These are phyloP conservation scores for Fusarium domesticum DNA, from an alignment of 2,329 filamentous ascomycete species.

Conservation along the genomic window DNA sequence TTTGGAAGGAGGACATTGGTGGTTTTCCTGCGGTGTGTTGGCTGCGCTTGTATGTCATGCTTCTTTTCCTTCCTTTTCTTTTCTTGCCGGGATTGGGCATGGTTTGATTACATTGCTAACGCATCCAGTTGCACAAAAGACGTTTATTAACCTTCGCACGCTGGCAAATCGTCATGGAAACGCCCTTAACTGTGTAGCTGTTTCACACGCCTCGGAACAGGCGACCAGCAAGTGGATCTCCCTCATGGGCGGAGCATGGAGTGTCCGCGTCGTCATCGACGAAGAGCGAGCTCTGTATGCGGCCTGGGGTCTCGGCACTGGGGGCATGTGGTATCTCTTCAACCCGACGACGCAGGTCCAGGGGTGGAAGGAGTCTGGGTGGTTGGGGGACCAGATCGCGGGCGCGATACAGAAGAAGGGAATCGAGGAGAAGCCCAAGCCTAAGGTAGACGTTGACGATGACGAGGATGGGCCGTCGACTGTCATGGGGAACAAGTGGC, in stretches of 20 bases:
- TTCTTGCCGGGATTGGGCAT: no score
- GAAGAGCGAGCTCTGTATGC: constrained; percentile 56
- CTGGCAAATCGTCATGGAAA: constrained; percentile 51
- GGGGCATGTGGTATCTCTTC: constrained; percentile 50
- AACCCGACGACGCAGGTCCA: constrained; percentile 52
- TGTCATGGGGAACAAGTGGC: constrained; percentile 56
- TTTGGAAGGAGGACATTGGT: constrained; percentile 46
- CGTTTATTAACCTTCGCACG: constrained; percentile 54
- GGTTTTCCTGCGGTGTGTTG: constrained; percentile 54
- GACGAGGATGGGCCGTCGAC: constrained; percentile 40
- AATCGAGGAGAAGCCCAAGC: constrained; percentile 20
- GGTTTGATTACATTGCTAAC: constrained; percentile 2
- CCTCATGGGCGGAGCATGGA: constrained; percentile 56
- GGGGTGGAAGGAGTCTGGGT: constrained; percentile 53
- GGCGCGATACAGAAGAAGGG: constrained; percentile 41
- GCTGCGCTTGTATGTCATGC: constrained; percentile 50
- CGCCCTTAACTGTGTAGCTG: constrained; percentile 53
- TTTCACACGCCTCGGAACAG: constrained; percentile 56
- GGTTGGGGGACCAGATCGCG: constrained; percentile 52
- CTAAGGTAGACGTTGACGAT: constrained; percentile 4
- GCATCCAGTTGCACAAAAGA: constrained; percentile 50
- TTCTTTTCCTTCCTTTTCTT: constrained; percentile 2
- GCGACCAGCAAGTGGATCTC: constrained; percentile 58
- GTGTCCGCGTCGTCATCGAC: constrained; percentile 54
- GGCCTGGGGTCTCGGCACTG: constrained; percentile 56